Evolutionary conservation across 768 basidiomycete species (phyloP).

Genomic region (Mrakia blollopis): DNA sequence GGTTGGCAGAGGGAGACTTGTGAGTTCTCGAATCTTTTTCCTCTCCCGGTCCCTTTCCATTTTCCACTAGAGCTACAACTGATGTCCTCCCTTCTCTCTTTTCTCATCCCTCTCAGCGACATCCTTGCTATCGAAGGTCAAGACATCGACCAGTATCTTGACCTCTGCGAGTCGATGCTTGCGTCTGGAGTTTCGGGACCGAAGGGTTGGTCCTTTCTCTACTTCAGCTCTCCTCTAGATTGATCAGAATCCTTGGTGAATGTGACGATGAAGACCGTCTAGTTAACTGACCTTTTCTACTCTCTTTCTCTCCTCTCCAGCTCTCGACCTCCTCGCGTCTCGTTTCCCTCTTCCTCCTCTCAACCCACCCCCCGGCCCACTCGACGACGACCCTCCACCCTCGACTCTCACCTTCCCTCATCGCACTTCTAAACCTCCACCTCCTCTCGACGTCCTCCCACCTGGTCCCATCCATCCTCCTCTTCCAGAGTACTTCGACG

Average conservation of each 20-base stretch:
- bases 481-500: slow-evolving; percentile 20
- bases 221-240: no score
- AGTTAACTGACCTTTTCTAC: no score
- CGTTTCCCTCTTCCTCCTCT: slow-evolving; percentile 17
- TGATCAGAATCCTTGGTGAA: no score
- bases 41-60: neutral
- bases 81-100: neutral
- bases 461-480: neutral
- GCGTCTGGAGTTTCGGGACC: slow-evolving; percentile 30
- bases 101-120: slow-evolving; percentile 30
- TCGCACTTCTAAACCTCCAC: neutral
- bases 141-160: slow-evolving; percentile 39
- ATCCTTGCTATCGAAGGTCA: slow-evolving; percentile 34
- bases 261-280: no score
- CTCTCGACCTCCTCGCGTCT: neutral
- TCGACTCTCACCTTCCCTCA: slow-evolving; percentile 13
- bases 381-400: slow-evolving; percentile 25
- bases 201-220: slow-evolving; percentile 20
- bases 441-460: neutral
- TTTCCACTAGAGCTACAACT: neutral
- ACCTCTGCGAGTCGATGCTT: slow-evolving; percentile 34
- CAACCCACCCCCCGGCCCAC: slow-evolving; percentile 27
- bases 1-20: slow-evolving; percentile 21
- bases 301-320: slow-evolving; percentile 12
- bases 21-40: neutral